Evolutionary conservation across 192 early-diverging fungal species (phyloP).

Genomic region (Coemansia sp.): DNA sequence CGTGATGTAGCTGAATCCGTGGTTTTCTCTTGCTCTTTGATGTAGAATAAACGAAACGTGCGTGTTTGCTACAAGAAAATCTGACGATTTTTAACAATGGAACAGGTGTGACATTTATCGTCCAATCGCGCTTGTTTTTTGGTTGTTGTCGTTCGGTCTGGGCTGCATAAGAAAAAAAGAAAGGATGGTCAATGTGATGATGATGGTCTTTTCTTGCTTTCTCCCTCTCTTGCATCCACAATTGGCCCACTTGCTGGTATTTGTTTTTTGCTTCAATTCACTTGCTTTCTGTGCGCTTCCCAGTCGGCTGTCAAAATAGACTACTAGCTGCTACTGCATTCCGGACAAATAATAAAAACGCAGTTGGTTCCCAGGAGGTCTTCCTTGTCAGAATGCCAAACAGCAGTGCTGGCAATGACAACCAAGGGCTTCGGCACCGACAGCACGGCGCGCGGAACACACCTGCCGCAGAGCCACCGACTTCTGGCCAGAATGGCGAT

Average conservation of each 20-base stretch:
- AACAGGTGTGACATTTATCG: too few relatives aligned
- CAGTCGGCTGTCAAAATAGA: not conserved
- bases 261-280: not conserved
- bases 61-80: too few relatives aligned
- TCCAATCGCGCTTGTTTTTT: too few relatives aligned
- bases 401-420: not conserved
- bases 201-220: too few relatives aligned
- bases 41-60: not conserved
- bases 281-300: not conserved
- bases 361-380: too few relatives aligned
- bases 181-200: too few relatives aligned
- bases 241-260: not conserved
- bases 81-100: too few relatives aligned
- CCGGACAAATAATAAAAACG: not conserved
- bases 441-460: not conserved
- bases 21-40: slow-evolving; percentile 1
- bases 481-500: not conserved
- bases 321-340: not conserved
- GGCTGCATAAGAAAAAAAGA: too few relatives aligned
- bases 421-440: slow-evolving; percentile 2
- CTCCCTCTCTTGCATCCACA: too few relatives aligned
- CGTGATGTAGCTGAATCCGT: slow-evolving; percentile 2
- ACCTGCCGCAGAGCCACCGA: not conserved
- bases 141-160: too few relatives aligned
- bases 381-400: not conserved